Percentiles rank a stretch among this genome's conserved stretches.
These are phyloP conservation scores for Suhomyces kilbournensis DNA, from an alignment of 805 yeast genomes.

Conservation along the genomic window DNA sequence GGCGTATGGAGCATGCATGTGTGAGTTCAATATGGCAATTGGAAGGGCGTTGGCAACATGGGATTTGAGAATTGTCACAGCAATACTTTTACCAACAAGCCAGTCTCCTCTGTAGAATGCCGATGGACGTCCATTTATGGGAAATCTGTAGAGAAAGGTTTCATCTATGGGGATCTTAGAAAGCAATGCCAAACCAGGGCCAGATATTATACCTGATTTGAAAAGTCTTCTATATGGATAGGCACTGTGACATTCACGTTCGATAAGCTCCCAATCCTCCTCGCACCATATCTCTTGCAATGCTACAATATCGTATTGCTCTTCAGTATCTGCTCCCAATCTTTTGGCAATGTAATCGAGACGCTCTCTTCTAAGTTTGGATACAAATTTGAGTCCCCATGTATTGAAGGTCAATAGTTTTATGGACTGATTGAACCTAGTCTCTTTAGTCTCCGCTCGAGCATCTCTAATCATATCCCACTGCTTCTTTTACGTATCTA, in stretches of 20 bases:
- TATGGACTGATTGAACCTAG: conserved; percentile 16
- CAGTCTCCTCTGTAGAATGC: conserved; percentile 96
- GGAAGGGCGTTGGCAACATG: conserved; percentile 45
- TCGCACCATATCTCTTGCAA: conserved; percentile 94
- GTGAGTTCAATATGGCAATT: conserved; percentile 82
- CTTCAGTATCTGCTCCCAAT: conserved; percentile 42
- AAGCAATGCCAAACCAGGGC: conserved; percentile 87
- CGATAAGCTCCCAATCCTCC: conserved; percentile 74
- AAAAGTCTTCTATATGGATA: conserved; percentile 71
- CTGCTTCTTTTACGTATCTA: background rate
- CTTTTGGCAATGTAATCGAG: conserved; percentile 70
- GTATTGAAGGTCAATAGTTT: conserved; percentile 68
- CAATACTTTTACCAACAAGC: conserved; percentile 90
- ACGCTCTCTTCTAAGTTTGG: conserved; percentile 65
- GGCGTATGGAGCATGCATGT: conserved; percentile 96
- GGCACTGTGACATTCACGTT: conserved; percentile 35
- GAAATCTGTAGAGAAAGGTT: conserved; percentile 78
- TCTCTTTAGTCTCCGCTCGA: background rate
- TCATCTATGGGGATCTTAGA: conserved; percentile 81
- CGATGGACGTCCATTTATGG: conserved; percentile 90
- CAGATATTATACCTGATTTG: conserved; percentile 81
- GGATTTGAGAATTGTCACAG: conserved; percentile 64
- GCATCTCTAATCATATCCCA: background rate
- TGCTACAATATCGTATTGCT: conserved; percentile 76
- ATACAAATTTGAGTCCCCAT: conserved; percentile 87